Base-by-base conservation (phyloP, 2,329 filamentous ascomycete species). In the Blastomyces parvus region DNA sequence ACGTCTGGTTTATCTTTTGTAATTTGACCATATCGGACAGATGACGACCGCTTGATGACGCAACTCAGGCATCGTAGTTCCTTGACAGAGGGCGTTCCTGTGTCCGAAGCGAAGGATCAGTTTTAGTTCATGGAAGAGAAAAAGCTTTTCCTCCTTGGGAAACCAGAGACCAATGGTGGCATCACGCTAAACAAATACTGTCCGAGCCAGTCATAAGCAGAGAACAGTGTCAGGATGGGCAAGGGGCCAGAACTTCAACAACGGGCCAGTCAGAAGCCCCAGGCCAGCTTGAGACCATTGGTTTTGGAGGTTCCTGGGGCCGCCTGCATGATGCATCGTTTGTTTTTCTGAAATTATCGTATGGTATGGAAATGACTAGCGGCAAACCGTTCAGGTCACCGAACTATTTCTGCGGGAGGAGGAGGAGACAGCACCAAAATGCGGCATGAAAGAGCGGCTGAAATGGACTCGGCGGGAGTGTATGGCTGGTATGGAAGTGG, bases 281-380 rank as follows among this genome's bases (percentile, higher is more conserved):
- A 30, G 50, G 22, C 30, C 6, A 56, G 9, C 27, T 14, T 22
- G 19, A 36, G 17, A 30, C 19, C 6, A 36, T 36, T 1, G 13
- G 36, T 13, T 25, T 30, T 27, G 25, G 48, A 25, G 48, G 25
- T 5, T 48, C n/a, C 8, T 48, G n/a, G 46, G n/a, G n/a, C 14
- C 11, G 44, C n/a, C n/a, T n/a, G n/a, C n/a, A n/a, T n/a, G n/a
- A n/a, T n/a, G n/a, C n/a, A n/a, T 27, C 13, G 14, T 30, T 11
- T 14, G 27, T 36, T 36, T 36, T 9, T 9, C 9, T 11, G 33
- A 11, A 38, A 2, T 38, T 38, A 9, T 13, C 11, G 58, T 59
- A 59, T 48, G 13, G 58, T 59, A 59, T 59, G 58, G 42, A 46
- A 59, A 59, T 19, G 9, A 42, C 58, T 36, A 59, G 58, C 42